phyloP scores from a whole-genome alignment of 2,329 filamentous ascomycete species.

The Diaporthe capsici region DNA sequence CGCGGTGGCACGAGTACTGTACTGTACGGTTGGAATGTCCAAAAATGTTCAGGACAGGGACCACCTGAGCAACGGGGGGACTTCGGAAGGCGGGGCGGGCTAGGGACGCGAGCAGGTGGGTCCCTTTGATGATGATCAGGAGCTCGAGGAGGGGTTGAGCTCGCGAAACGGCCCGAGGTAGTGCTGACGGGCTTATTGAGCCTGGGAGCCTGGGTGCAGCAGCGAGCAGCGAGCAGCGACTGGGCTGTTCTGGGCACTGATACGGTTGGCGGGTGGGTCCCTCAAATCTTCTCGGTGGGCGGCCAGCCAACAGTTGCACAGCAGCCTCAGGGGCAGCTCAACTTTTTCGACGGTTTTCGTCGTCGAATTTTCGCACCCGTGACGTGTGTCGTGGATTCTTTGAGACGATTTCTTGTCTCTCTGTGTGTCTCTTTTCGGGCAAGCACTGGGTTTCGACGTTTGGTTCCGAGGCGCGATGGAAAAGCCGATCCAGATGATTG shows the following conservation, averaged over 20 bases:
- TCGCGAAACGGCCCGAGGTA: slow-evolving; percentile 30
- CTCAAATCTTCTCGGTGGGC: background rate
- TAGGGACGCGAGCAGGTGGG: slow-evolving; percentile 28
- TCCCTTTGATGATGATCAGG: slow-evolving; percentile 31
- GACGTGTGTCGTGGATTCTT: background rate
- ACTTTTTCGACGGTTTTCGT: background rate
- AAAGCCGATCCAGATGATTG: slow-evolving; percentile 3
- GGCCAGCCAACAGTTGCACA: slow-evolving; percentile 16
- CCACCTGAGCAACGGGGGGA: slow-evolving; percentile 31
- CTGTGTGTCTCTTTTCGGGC: background rate
- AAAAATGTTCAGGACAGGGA: background rate
- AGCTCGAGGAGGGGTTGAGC: slow-evolving; percentile 25
- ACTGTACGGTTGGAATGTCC: background rate
- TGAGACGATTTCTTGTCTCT: background rate
- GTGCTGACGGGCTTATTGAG: slow-evolving; percentile 22
- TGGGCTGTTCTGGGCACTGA: slow-evolving; percentile 14
- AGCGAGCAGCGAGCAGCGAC: slow-evolving; percentile 11
- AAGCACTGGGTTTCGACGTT: background rate
- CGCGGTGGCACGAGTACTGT: background rate
- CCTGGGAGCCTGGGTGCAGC: background rate
- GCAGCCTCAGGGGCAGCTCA: slow-evolving; percentile 15
- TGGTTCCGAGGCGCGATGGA: background rate
- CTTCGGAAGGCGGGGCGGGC: slow-evolving; percentile 35
- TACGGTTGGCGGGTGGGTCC: slow-evolving; percentile 9
- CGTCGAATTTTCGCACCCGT: background rate